phyloP scores from a whole-genome alignment of 306 rosid species.

The Myrica gale region DNA sequence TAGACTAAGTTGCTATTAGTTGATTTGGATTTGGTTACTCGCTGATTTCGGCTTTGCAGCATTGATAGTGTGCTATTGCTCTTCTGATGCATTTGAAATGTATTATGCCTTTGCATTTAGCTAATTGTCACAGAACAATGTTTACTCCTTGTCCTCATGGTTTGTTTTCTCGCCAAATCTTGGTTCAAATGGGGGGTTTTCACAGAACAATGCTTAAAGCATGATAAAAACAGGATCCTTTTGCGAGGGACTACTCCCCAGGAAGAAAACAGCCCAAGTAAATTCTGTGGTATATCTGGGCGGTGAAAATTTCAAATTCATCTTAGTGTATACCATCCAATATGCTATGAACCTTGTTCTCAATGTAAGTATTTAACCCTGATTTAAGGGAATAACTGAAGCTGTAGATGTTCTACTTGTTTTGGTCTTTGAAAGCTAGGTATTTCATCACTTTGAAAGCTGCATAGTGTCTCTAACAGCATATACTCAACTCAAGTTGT shows the following conservation, averaged over 20 bases:
- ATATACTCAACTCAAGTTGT: neutral
- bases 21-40: neutral
- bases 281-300: neutral
- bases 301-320: neutral
- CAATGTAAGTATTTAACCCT: neutral
- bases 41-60: neutral
- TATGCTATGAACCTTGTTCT: neutral
- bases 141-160: neutral
- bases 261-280: neutral
- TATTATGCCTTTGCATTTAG: neutral
- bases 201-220: neutral
- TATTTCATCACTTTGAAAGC: neutral
- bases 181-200: neutral
- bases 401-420: neutral
- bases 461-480: neutral
- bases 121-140: neutral
- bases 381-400: neutral
- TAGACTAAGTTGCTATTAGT: neutral
- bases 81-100: neutral
- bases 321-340: neutral
- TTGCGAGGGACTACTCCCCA: neutral
- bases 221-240: neutral
- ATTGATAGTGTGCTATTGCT: neutral
- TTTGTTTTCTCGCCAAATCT: neutral
- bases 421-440: neutral